phyloP scores from a whole-genome alignment of 306 rosid species.

The Betula pendula region DNA sequence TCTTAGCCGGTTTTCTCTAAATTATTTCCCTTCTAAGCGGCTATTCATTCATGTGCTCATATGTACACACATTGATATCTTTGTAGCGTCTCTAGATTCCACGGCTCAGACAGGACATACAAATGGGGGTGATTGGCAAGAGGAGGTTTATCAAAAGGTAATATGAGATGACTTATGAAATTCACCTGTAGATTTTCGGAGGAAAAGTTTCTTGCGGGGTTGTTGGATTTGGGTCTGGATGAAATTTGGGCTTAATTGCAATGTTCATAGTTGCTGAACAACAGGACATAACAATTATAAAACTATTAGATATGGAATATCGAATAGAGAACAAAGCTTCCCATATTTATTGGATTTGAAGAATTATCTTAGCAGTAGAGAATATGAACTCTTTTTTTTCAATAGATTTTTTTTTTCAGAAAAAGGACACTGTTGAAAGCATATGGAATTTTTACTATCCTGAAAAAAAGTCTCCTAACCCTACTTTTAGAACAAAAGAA shows the following conservation, averaged over 20 bases:
- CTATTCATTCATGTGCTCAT: conserved; percentile 3
- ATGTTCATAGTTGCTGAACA: too few species aligned
- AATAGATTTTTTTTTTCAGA: neutral
- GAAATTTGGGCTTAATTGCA: neutral
- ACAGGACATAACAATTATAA: too few species aligned
- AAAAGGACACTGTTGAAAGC: neutral
- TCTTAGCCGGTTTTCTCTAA: neutral
- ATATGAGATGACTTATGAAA: conserved; percentile 8
- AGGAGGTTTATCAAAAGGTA: conserved; percentile 14
- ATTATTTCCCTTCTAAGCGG: neutral
- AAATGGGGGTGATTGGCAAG: too few species aligned
- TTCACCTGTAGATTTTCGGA: neutral
- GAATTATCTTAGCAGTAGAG: neutral
- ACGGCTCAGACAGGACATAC: too few species aligned
- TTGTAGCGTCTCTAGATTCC: conserved; percentile 39
- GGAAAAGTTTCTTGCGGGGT: neutral
- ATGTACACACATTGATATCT: conserved; percentile 34
- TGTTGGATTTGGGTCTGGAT: neutral
- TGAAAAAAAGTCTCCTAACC: neutral
- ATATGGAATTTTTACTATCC: neutral
- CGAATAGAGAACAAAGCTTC: too few species aligned
- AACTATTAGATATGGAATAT: too few species aligned
- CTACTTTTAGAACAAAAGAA: neutral
- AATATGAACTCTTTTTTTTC: neutral
- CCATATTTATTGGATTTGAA: too few species aligned